Base-by-base conservation (phyloP, 2,329 filamentous ascomycete species). In the Coleophoma crateriformis region DNA sequence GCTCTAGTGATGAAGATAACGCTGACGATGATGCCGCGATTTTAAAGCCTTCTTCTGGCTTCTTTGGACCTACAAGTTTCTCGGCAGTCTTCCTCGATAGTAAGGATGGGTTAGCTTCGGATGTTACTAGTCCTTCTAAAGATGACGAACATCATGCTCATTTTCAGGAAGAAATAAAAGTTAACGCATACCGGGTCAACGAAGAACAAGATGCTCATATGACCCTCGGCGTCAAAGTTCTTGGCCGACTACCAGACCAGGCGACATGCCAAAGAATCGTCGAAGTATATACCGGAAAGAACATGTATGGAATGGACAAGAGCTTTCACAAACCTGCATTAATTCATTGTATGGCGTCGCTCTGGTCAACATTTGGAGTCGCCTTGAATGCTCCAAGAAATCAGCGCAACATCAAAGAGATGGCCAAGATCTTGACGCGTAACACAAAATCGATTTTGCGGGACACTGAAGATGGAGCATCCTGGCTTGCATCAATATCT, bases 401-500 rank as follows among this genome's bases (percentile, higher is more conserved):
- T 6, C 14, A 32, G 8, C 14, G 33, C 1, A 40, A 53, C 15
- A 27, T 58, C 7, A 49, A 53, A 22, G 35, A 34, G 13, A 40
- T 56, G 14, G 48, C 51, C 1, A 42, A 43, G 19, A 35, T 46
- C n/a, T 49, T 58, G 39, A 53, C 34, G 2, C 46, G 39, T 8
- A 50, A 48, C 17, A 52, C 50, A 11, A 34, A 39, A 14, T 27
- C 17, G 20, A 19, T 19, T 2, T 20, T 50, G 3, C 34, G 32
- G 2, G 37, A 50, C n/a, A 15, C 42, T n/a, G 51, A 52, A 3
- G 43, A 46, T 39, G 19, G 49, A 7, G 33, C 32, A 2, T 49
- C 49, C n/a, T 58, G 55, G 55, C 38, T 45, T 10, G 46, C 34
- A 19, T 47, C 47, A 7, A 48, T 58, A 17, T 49, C 47, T n/a